Base-by-base conservation (phyloP, 75 land plant species). In the Picea glauca region DNA sequence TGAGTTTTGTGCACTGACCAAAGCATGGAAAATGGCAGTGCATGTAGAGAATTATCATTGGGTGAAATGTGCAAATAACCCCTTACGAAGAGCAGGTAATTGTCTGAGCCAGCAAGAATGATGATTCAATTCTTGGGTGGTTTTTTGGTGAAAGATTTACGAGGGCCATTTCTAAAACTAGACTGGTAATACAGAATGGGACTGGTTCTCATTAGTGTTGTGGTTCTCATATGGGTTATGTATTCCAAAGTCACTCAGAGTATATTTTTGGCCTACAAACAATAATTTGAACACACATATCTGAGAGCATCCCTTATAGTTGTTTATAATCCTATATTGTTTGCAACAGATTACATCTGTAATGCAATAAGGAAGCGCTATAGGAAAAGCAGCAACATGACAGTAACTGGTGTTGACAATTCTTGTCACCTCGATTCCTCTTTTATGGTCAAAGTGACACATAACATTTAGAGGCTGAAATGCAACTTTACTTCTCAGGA, bases 301-400 rank as follows among this genome's bases (percentile, higher is more conserved):
- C 85, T 93, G 62, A 94, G 98, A 82, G 96, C 91, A 33, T 92
- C 94, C 59, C 88, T 96, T 68, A 87, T 93, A 93, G 93, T 90
- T 62, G 84, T 93, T 80, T 96, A 93, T 79, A 86, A 93, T 32
- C 98, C 98, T 50, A 73, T 93, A 70, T 88, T 94, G 13, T 78
- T 83, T 30, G 35, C 89, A 31, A 93, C 86, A 76, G 94, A 96
- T 75, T 89, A 83, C 84, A 32, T 96, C 58, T 92, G 76, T 70
- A 66, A 62, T 26, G 65, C n/a, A 20, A 43, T 92, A 72, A 76
- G 79, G 60, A 88, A 75, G n/a, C 78, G 76, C 17, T 79, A 77
- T 70, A 78, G 78, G 31, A 84, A 81, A 83, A 79, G 72, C 40
- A 60, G 74, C 26, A 78, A 61, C 62, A 61, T 54, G 68, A 57